These are phyloP conservation scores for Umbellularia californica DNA, from an alignment of 164 flowering plant species.

Conservation along the genomic window DNA sequence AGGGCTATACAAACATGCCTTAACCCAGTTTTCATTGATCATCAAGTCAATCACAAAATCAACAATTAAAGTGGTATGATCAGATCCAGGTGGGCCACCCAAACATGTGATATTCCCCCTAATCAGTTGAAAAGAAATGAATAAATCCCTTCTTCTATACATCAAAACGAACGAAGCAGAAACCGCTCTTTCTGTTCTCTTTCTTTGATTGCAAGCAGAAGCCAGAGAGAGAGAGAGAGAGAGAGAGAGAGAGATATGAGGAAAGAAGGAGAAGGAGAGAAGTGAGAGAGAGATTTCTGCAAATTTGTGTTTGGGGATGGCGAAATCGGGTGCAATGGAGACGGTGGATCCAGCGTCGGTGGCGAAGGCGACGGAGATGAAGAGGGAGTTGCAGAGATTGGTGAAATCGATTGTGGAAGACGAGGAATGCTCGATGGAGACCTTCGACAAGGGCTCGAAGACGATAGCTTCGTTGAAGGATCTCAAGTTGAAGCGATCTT, in stretches of 20 bases:
- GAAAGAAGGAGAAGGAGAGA: conserved; percentile 3
- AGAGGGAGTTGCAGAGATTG: conserved; percentile 49
- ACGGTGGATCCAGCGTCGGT: conserved; percentile 16
- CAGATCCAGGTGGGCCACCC: no score
- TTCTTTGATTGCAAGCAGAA: not conserved
- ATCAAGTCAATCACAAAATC: no score
- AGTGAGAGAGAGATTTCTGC: not conserved
- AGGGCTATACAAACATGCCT: no score
- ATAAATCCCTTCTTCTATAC: no score
- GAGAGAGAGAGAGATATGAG: not conserved
- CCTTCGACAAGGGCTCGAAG: conserved; percentile 36
- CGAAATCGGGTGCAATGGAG: conserved; percentile 38
- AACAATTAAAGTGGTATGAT: no score
- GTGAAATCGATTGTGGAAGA: conserved; percentile 37
- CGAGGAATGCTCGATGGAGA: conserved; percentile 28
- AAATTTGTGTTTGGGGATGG: conserved; percentile 28
- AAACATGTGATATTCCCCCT: no score
- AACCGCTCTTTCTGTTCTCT: not conserved
- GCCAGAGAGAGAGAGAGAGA: not conserved
- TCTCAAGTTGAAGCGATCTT: conserved; percentile 34
- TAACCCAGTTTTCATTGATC: no score
- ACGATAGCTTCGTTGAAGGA: conserved; percentile 38
- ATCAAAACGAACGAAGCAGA: not conserved
- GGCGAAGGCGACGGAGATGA: conserved; percentile 32
- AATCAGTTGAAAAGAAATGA: no score